Base-by-base conservation (phyloP, 176 grass and related monocot species). In the Musa schizocarpa region DNA sequence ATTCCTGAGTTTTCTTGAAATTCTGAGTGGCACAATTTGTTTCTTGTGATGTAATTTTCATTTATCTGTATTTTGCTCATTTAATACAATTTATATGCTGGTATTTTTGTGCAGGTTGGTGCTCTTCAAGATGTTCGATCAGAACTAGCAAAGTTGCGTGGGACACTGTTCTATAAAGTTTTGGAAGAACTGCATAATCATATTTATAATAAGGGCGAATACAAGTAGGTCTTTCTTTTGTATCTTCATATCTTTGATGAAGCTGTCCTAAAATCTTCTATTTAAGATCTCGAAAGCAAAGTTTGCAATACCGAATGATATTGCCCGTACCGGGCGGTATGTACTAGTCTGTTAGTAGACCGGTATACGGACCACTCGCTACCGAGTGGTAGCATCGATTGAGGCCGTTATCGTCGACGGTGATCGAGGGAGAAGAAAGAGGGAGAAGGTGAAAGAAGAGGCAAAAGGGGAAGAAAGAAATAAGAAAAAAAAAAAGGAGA, bases 101-200 rank as follows among this genome's bases (percentile, higher is more conserved):
- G 52, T 70, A 69, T 61, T 70, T 71, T 77, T 86, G 75, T 92
- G 62, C 86, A 97, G 94, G 90, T 98, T 86, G 95, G 95, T 81
- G 90, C 95, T 78, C 90, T 99, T 89, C 95, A 99, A 91, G 95
- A 99, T 89, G 84, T 99, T 82, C 90, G 90, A 73, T 91, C 90
- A 76, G 95, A 99, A 85, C 78, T 99, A 78, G 83, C 80, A 76
- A 99, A 99, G 82, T 81, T 91, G 78, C 90, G 88, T 27, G 95
- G 90, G 51, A 78, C 87, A 78, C 82, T 99, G 11, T 99, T 94
- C 76, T 99, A 91, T 78, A 99, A 99, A 87, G 85, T 99, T 83
- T 87, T 99, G 78, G 95, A 94, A 81, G 95, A 99, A 79, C 77
- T 99, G 64, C 95, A 99, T 75, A 82, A 50, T 56, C 95, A 99